Percentiles rank a stretch among this genome's conserved stretches.
These are phyloP conservation scores for Teunomyces atbi DNA, from an alignment of 805 yeast species.

Conservation along the genomic window DNA sequence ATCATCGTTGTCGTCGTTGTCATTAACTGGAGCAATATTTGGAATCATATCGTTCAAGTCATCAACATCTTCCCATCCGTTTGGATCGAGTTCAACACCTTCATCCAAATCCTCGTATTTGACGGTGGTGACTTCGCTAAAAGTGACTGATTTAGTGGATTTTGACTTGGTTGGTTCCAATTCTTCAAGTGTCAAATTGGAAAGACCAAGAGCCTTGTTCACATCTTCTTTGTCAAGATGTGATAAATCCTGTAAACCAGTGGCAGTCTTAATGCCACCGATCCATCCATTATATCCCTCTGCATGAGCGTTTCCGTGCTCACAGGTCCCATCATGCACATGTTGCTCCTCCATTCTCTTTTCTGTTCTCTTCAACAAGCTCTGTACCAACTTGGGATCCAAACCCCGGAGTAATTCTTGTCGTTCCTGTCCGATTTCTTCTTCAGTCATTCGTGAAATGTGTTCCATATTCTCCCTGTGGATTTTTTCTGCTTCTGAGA, in stretches of 20 bases:
- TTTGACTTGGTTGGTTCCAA: conserved; percentile 6
- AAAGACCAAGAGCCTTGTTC: conserved; percentile 35
- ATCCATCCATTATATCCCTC: conserved; percentile 44
- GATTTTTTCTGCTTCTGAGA: conserved; percentile 66
- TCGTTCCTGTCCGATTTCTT: conserved; percentile 62
- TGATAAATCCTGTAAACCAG: conserved; percentile 30
- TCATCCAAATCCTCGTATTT: conserved; percentile 28
- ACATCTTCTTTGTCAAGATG: conserved; percentile 35
- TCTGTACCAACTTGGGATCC: conserved; percentile 66
- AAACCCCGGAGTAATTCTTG: conserved; percentile 64
- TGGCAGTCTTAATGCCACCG: conserved; percentile 39
- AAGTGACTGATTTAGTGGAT: conserved; percentile 29
- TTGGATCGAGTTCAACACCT: conserved; percentile 24
- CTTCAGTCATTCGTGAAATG: conserved; percentile 59
- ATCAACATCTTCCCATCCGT: conserved; percentile 51
- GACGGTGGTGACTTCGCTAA: conserved; percentile 30
- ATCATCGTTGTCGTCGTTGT: conserved; percentile 22
- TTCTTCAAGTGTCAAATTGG: conserved; percentile 21
- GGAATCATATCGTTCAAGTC: conserved; percentile 54
- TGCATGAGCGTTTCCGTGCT: conserved; percentile 24
- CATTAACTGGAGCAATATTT: conserved; percentile 26
- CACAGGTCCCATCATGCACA: conserved; percentile 14
- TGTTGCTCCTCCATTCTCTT: conserved; percentile 33
- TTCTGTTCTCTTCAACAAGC: conserved; percentile 56
- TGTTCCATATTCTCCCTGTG: conserved; percentile 71